Percentiles rank a stretch among this genome's conserved stretches.
Conservation (phyloP, 2,329 filamentous ascomycete genomes). For the Epichloe sp. region DNA sequence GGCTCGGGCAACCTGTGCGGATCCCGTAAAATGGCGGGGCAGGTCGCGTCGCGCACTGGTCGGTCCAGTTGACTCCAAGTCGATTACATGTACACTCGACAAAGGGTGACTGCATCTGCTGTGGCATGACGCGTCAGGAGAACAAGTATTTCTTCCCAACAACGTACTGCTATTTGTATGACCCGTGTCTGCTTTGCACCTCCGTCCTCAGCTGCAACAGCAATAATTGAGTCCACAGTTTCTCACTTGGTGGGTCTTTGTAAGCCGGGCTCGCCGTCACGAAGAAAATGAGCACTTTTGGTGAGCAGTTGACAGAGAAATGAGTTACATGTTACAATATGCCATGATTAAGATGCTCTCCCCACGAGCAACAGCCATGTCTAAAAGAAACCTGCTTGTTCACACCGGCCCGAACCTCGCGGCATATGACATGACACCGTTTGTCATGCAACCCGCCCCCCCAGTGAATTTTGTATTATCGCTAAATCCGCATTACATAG, state of each 20-base stretch:
- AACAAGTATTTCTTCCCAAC: too few relatives aligned
- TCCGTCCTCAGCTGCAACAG: too few relatives aligned
- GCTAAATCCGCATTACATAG: background rate
- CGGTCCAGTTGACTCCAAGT: too few relatives aligned
- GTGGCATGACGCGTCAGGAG: too few relatives aligned
- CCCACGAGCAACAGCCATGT: background rate
- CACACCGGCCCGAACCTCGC: background rate
- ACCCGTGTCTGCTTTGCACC: too few relatives aligned
- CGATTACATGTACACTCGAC: too few relatives aligned
- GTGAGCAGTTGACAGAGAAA: background rate
- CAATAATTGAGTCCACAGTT: too few relatives aligned
- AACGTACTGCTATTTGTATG: too few relatives aligned
- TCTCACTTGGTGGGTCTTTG: background rate
- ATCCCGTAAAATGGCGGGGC: too few relatives aligned
- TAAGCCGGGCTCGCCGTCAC: background rate
- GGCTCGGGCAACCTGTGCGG: too few relatives aligned
- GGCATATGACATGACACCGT: background rate
- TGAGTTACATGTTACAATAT: conserved; percentile 1
- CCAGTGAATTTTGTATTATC: background rate
- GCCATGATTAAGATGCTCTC: background rate
- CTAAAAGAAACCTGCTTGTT: background rate
- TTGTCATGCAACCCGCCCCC: background rate
- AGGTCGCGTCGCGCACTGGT: too few relatives aligned
- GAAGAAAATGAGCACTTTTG: background rate
- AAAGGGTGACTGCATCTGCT: too few relatives aligned